Conservation (phyloP, 2,329 filamentous ascomycete species). For the Claviceps cyperi region DNA sequence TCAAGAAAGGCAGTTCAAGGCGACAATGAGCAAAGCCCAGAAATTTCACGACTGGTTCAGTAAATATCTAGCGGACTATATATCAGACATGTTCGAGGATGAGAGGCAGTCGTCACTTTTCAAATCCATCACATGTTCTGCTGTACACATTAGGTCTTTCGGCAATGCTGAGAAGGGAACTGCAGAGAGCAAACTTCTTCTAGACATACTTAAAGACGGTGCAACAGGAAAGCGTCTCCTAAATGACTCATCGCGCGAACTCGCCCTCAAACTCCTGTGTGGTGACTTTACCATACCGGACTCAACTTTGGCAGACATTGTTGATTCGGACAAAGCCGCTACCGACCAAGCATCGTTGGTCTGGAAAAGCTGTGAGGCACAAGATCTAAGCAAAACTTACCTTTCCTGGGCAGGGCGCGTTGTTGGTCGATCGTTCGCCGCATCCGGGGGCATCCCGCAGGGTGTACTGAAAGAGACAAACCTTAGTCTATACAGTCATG, state of each 20-base stretch:
- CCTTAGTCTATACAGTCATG: conserved; percentile 33
- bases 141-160: conserved; percentile 49
- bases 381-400: conserved; percentile 51
- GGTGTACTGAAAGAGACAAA: conserved; percentile 47
- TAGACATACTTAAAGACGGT: conserved; percentile 68
- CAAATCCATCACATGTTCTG: conserved; percentile 51
- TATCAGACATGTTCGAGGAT: conserved; percentile 36
- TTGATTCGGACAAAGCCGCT: conserved; percentile 53
- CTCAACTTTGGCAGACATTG: conserved; percentile 41
- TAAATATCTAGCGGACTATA: conserved; percentile 50
- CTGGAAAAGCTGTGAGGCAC: conserved; percentile 61
- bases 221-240: conserved; percentile 48
- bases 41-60: conserved; percentile 69
- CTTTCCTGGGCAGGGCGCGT: conserved; percentile 74
- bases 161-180: conserved; percentile 57
- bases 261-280: conserved; percentile 61
- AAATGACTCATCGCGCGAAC: conserved; percentile 51
- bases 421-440: conserved; percentile 69
- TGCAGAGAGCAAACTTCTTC: conserved; percentile 64
- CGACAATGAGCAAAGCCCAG: conserved; percentile 61
- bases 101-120: conserved; percentile 41
- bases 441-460: conserved; percentile 52
- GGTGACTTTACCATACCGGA: conserved; percentile 50
- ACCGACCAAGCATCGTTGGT: conserved; percentile 48
- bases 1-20: conserved; percentile 68